Conservation (phyloP, 2,329 filamentous ascomycete genomes). For the Allantophomopsis cytisporea region DNA sequence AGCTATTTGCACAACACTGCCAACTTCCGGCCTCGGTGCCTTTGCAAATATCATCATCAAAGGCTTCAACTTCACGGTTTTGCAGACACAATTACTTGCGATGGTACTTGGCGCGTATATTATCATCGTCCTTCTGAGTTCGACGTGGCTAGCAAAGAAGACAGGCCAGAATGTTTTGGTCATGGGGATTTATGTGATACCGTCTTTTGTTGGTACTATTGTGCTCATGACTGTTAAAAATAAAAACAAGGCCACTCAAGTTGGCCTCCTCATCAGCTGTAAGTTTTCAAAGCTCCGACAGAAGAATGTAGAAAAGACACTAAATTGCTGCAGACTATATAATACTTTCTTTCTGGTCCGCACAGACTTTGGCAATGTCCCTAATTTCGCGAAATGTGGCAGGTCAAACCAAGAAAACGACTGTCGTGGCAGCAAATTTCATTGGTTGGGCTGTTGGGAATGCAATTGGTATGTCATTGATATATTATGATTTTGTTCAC, state of each 20-base stretch:
- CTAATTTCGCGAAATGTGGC: conserved; percentile 40
- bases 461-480: conserved; percentile 23
- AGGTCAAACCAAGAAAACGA: conserved; percentile 36
- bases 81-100: conserved; percentile 59
- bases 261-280: conserved; percentile 53
- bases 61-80: conserved; percentile 47
- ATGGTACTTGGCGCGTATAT: conserved; percentile 68
- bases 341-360: conserved; percentile 65
- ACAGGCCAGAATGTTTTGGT: conserved; percentile 54
- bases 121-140: conserved; percentile 53
- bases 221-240: conserved; percentile 57
- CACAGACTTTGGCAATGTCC: conserved; percentile 51
- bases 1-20: conserved; percentile 58
- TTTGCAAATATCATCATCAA: conserved; percentile 66
- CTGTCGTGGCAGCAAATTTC: conserved; percentile 32
- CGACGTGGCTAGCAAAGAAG: conserved; percentile 54
- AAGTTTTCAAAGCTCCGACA: too few species aligned
- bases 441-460: conserved; percentile 38
- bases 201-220: conserved; percentile 59
- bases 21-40: conserved; percentile 57
- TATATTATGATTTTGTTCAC: too few species aligned
- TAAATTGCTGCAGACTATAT: conserved; percentile 40
- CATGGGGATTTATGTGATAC: conserved; percentile 53
- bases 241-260: conserved; percentile 39
- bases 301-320: too few species aligned